Evolutionary conservation across 2,329 filamentous ascomycete species (phyloP).

Genomic region (Arthrinium phaeospermum): DNA sequence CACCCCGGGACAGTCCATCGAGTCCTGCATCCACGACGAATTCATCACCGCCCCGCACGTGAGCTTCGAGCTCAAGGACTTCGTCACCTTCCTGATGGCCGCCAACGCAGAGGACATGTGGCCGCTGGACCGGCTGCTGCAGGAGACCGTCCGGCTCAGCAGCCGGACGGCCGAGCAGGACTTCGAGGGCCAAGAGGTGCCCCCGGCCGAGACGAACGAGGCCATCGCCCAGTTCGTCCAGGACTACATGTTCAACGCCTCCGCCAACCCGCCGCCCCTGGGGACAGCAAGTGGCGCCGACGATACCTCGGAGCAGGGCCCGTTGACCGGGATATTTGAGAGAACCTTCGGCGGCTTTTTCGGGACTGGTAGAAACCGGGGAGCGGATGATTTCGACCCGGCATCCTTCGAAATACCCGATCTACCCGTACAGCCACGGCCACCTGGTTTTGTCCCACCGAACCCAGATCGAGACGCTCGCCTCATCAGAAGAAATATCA

Average conservation of each 20-base stretch:
- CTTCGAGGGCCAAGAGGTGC: background rate
- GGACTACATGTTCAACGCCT: background rate
- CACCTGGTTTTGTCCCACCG: background rate
- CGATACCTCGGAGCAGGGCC: background rate
- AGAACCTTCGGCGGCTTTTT: background rate
- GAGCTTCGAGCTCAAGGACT: background rate
- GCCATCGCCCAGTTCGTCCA: background rate
- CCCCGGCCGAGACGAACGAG: background rate
- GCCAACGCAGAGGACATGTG: background rate
- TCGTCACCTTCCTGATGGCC: background rate
- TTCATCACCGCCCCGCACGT: background rate
- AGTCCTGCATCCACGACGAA: background rate
- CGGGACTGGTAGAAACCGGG: background rate
- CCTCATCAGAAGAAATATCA: background rate
- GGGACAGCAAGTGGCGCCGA: background rate
- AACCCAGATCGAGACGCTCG: background rate
- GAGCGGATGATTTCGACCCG: background rate
- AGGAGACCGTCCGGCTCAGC: too few relatives aligned
- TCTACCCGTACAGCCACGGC: background rate
- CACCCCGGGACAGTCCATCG: background rate
- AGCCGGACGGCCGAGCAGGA: background rate
- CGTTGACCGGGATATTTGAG: background rate
- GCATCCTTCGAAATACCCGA: slow-evolving; percentile 4
- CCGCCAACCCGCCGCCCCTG: background rate
- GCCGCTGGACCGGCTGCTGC: background rate